Evolutionary conservation across 352 stramenopile species (phyloP).

Genomic region (Paralagenidium karlingii): DNA sequence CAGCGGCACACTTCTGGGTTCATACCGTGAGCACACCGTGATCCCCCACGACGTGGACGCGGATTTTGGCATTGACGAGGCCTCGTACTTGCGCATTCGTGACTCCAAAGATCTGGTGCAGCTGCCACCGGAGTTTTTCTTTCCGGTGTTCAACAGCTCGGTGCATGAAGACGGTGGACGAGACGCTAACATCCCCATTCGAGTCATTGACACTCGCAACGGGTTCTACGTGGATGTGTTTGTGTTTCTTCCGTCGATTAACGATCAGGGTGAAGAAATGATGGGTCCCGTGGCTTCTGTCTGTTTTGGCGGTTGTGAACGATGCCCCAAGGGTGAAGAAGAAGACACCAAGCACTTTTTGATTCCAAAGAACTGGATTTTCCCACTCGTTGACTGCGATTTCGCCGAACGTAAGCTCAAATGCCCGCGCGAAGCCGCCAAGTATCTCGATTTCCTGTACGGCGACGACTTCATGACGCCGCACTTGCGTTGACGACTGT

Average conservation of each 20-base stretch:
- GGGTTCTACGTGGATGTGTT: conserved; percentile 62
- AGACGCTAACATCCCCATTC: conserved; percentile 37
- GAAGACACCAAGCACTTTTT: conserved; percentile 26
- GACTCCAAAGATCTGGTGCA: too few relatives aligned
- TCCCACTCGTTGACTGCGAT: conserved; percentile 24
- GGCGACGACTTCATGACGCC: conserved; percentile 30
- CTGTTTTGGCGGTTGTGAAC: conserved; percentile 17
- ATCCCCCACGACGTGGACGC: conserved; percentile 39
- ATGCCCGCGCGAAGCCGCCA: conserved; percentile 25
- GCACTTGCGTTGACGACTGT: too few relatives aligned
- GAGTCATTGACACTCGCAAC: conserved; percentile 35
- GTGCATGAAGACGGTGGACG: conserved; percentile 15
- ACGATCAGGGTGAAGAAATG: conserved; percentile 8
- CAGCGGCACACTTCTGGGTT: conserved; percentile 40
- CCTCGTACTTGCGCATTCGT: conserved; percentile 26
- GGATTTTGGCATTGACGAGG: conserved; percentile 34
- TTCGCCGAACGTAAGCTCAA: conserved; percentile 34
- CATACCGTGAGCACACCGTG: conserved; percentile 30
- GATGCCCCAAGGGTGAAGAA: too few relatives aligned
- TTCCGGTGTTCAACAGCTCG: conserved; percentile 35
- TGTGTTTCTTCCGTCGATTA: conserved; percentile 31
- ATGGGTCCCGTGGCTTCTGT: conserved; percentile 19
- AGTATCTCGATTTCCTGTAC: conserved; percentile 48
- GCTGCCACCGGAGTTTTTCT: conserved; percentile 19
- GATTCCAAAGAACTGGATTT: conserved; percentile 30